Evolutionary conservation across 208 protist species (phyloP), one percentile per base, ranked within the genome.

Genomic region (Wallacemonas sp.): DNA sequence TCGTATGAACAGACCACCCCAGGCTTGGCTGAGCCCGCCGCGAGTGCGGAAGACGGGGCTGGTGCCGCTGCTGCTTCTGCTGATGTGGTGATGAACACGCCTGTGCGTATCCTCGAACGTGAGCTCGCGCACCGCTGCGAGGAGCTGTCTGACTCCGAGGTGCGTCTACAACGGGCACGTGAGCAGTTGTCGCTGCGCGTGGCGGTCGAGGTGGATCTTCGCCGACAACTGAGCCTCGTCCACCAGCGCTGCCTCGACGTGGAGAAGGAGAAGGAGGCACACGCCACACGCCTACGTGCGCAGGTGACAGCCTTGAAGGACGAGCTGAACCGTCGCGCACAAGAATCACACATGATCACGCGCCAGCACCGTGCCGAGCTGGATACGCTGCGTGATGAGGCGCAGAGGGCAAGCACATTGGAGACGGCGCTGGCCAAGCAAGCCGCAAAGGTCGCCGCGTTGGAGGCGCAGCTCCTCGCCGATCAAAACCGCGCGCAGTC

Each of bases 291-390:
- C 15, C 65, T 79, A 22, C 65, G 53, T 22, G 66, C 68, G 21
- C 88, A 91, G 64, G 76, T 94, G 17, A 53, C 65, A 9, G 88
- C 88, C 11, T 70, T 94, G 28, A 90, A 91, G 70, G 88, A 88
- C 55, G 88, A 94, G 78, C 71, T 94, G 34, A 73, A 68, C 8
- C 79, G 88, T 1, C 79, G 82, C n/a, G 62, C 68, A 15, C 66
- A 87, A 42, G 86, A 93, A 69, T 58, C 71, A 4, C 46, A 46
- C 4, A 68, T 88, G 19, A 36, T 90, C 55, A 54, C 78, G 38
- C 67, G 72, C 3, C 82, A 80, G 63, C 60, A 74, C 47, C 74
- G 62, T 51, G 72, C 42, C n/a, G 22, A 26, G 56, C 38, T 62
- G 15, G 42, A 44, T 1, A 59, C 19, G 2, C 36, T 24, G 66